phyloP scores from a whole-genome alignment of 148 eudicot genomes.

The Dianthus caryophyllus region DNA sequence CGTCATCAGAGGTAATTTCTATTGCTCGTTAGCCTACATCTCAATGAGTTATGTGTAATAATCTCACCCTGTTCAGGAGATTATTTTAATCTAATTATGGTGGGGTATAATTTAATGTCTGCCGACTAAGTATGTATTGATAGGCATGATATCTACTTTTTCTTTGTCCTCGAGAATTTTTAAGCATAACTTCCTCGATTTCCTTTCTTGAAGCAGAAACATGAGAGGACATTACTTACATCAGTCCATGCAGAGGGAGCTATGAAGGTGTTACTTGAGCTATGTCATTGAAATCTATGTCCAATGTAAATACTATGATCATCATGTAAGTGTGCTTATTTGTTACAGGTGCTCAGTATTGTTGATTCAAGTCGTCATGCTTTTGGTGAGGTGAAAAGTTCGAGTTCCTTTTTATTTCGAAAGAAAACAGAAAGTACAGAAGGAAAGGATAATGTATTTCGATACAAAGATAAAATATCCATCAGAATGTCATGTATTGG shows the following conservation, averaged over 20 bases:
- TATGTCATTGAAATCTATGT: neutral
- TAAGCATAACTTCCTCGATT: constrained; percentile 10
- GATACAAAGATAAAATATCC: constrained; percentile 62
- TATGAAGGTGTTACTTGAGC: constrained; percentile 50
- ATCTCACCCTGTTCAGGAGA: neutral
- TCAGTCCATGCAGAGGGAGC: constrained; percentile 96
- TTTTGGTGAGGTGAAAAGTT: constrained; percentile 46
- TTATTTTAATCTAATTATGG: neutral
- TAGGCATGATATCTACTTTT: neutral
- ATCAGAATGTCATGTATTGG: constrained; percentile 71
- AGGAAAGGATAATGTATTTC: constrained; percentile 29
- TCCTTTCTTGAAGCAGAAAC: constrained; percentile 45
- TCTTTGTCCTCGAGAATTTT: neutral
- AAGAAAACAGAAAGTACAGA: constrained; percentile 40
- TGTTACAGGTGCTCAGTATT: constrained; percentile 75
- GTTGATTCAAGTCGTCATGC: constrained; percentile 79
- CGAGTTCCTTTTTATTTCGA: constrained; percentile 31
- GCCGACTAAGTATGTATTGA: neutral
- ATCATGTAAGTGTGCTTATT: neutral
- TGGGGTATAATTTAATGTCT: neutral
- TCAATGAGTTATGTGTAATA: constrained; percentile 11
- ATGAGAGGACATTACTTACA: constrained; percentile 66
- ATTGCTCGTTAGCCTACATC: constrained; percentile 5
- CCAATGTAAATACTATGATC: constrained; percentile 5
- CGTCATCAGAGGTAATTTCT: constrained; percentile 59